These are phyloP conservation scores for Stachybotrys echinatus DNA, from an alignment of 2,329 filamentous ascomycete genomes.

Conservation along the genomic window DNA sequence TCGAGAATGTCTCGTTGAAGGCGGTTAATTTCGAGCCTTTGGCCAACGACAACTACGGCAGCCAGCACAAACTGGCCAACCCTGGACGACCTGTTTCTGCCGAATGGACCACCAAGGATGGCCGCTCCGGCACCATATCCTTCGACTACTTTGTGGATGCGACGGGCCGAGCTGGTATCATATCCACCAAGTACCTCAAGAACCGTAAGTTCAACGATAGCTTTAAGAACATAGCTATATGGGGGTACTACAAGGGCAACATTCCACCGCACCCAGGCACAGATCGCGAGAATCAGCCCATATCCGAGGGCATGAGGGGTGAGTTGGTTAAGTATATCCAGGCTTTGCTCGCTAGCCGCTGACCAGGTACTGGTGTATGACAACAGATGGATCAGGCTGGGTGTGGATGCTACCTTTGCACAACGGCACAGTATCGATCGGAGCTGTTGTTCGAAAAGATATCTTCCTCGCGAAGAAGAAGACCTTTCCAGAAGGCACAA, in stretches of 20 bases:
- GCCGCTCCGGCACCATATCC: constrained; percentile 27
- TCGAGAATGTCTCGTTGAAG: constrained; percentile 32
- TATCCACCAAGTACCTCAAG: constrained; percentile 43
- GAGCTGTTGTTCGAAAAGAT: constrained; percentile 35
- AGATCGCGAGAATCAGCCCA: constrained; percentile 27
- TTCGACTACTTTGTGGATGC: constrained; percentile 47
- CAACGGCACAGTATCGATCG: constrained; percentile 36
- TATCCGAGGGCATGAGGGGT: constrained; percentile 37
- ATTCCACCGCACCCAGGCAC: constrained; percentile 27
- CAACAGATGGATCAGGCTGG: constrained; percentile 45
- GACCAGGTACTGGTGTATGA: no score
- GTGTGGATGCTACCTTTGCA: constrained; percentile 45
- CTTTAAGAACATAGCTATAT: constrained; percentile 44
- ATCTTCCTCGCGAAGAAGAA: constrained; percentile 28
- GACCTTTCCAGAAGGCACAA: constrained; percentile 8
- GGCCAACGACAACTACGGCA: not conserved
- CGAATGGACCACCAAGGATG: constrained; percentile 25
- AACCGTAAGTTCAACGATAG: constrained; percentile 40
- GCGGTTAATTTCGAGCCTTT: constrained; percentile 22
- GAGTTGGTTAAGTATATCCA: no score
- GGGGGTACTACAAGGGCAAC: constrained; percentile 40
- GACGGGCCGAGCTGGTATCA: constrained; percentile 36
- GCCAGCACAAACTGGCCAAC: constrained; percentile 1
- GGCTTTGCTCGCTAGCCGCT: no score
- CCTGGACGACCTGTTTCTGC: constrained; percentile 28